Percentiles rank a stretch among this genome's conserved stretches.
Evolutionary conservation across 805 yeast species (phyloP).

Genomic region (Wickerhamomyces silvicola): DNA sequence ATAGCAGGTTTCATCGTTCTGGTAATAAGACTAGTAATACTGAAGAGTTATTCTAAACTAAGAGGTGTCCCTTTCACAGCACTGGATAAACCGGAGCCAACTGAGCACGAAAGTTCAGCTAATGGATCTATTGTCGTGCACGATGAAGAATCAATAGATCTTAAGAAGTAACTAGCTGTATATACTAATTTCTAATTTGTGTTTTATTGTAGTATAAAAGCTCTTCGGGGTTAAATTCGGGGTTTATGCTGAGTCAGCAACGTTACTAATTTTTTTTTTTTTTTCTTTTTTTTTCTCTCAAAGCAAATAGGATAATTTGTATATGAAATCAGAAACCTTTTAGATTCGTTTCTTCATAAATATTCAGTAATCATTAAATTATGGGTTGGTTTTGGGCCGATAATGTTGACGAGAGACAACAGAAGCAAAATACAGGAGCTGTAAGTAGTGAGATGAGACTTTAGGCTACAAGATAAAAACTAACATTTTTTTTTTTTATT

Average conservation of each 20-base stretch:
- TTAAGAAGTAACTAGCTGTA: not conserved
- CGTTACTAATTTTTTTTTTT: not conserved
- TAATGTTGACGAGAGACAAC: conserved; percentile 5
- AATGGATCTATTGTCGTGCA: not conserved
- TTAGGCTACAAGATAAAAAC: too few species aligned
- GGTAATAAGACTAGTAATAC: conserved; percentile 36
- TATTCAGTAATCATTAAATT: too few species aligned
- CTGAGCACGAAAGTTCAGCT: not conserved
- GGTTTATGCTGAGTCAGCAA: not conserved
- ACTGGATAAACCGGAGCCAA: conserved; percentile 21
- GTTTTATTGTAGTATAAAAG: too few species aligned
- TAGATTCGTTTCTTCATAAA: too few species aligned
- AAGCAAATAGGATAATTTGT: too few species aligned
- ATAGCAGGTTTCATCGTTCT: conserved; percentile 48
- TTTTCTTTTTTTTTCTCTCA: too few species aligned
- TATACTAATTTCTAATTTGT: not conserved
- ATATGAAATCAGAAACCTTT: too few species aligned
- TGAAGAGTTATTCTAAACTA: conserved; percentile 17
- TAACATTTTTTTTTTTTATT: not conserved
- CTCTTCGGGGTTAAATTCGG: too few species aligned
- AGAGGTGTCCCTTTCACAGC: conserved; percentile 27
- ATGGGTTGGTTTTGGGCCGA: conserved; percentile 96
- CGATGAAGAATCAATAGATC: conserved; percentile 4
- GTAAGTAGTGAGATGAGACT: too few species aligned
- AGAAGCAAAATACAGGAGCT: too few species aligned